These are phyloP conservation scores for Penicillium robsamsonii DNA, from an alignment of 495 filamentous ascomycete species.

Conservation along the genomic window DNA sequence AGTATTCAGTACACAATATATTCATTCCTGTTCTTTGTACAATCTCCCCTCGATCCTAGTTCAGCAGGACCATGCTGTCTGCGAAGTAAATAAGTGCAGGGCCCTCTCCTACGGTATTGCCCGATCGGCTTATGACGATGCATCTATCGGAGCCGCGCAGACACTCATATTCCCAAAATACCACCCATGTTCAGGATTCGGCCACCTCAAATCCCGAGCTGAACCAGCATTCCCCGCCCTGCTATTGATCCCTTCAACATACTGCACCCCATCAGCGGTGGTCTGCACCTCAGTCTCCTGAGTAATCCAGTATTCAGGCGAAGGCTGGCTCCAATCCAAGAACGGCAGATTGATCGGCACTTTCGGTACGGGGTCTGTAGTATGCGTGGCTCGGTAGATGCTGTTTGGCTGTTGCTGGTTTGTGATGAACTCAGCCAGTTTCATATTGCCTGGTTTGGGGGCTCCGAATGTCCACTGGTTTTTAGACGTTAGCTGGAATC, in stretches of 20 bases:
- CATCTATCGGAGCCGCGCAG: slow-evolving; percentile 4
- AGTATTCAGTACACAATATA: neutral
- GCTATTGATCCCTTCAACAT: slow-evolving; percentile 4
- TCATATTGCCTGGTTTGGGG: slow-evolving; percentile 58
- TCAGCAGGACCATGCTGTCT: neutral
- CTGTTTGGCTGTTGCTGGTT: slow-evolving; percentile 26
- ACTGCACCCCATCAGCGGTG: neutral
- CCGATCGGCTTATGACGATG: neutral
- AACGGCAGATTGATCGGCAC: slow-evolving; percentile 50
- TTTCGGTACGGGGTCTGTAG: slow-evolving; percentile 60
- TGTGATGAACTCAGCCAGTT: slow-evolving; percentile 52
- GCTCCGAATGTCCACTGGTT: slow-evolving; percentile 60
- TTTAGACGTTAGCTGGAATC: neutral
- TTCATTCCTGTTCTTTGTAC: neutral
- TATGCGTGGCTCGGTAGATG: slow-evolving; percentile 64
- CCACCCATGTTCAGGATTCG: slow-evolving; percentile 37
- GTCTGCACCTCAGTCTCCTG: neutral
- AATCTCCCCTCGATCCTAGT: neutral
- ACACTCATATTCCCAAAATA: slow-evolving; percentile 38
- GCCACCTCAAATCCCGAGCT: slow-evolving; percentile 16
- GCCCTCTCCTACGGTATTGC: neutral
- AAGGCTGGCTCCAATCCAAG: slow-evolving; percentile 54
- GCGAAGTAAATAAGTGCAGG: neutral
- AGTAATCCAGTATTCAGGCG: slow-evolving; percentile 62
- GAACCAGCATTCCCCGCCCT: slow-evolving; percentile 29